Base-by-base conservation (phyloP, 805 yeast species). In the Zygosaccharomyces pseudorouxii region DNA sequence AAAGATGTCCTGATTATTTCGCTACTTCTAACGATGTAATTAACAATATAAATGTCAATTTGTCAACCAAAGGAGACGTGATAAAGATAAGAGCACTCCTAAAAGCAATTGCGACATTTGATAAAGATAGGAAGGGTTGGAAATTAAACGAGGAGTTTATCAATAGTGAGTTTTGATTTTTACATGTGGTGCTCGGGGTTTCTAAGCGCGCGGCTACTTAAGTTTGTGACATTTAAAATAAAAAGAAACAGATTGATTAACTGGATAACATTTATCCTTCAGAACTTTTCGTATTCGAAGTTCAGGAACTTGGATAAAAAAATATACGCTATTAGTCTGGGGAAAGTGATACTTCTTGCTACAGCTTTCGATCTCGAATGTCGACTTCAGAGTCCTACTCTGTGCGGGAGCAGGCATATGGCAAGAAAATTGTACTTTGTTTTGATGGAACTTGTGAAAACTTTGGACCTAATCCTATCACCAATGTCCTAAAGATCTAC, bases 71-170 rank as follows among this genome's bases (percentile, higher is more conserved):
- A 35, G 74, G 76, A 42, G 84, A 81, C 19, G 78, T 86, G 27
- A 71, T 82, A 5, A 70, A 78, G 46, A 72, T 86, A 3, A 70
- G 96, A 37, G 81, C 88, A 0, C 75, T 89, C 76, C 64, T 89
- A 45, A 77, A 79, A 41, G 75, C 79, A 36, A 77, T 87, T 18
- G 86, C 93, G 2, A 65, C 58, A 1, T 89, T 95, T 89, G 79
- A 82, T 53, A 65, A 69, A n/a, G 56, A 48, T 1, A 67, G 64
- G 35, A 76, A 77, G 47, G 84, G 83, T 0, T 88, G 96, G 96
- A 62, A 60, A 0, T 67, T 88, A 29, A 80, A 81, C 54, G 73
- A 72, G 1, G 89, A 81, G 51, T 79, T 75, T 53, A 64, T 57
- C 46, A 47, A 37, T 28, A 37, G 10, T 18, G 29, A 14, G 30